These are phyloP conservation scores for Aspergillus aculeatus DNA, from an alignment of 2,329 filamentous ascomycete genomes.

Conservation along the genomic window DNA sequence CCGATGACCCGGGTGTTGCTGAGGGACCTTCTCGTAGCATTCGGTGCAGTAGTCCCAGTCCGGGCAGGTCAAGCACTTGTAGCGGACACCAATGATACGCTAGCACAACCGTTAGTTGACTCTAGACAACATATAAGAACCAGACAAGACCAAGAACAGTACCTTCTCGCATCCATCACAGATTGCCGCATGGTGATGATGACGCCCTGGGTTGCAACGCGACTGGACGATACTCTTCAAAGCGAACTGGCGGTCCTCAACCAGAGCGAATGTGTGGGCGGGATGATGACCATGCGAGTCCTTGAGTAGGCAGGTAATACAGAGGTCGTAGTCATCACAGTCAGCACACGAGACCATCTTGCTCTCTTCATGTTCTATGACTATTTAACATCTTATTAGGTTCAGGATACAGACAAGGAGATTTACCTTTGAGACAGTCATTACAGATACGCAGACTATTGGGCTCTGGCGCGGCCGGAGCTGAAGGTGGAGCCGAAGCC, in stretches of 20 bases:
- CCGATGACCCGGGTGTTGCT: slow-evolving; percentile 77
- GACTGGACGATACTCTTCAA: slow-evolving; percentile 62
- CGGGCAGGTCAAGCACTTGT: slow-evolving; percentile 96
- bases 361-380: slow-evolving; percentile 66
- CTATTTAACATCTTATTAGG: slow-evolving; percentile 22
- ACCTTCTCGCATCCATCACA: slow-evolving; percentile 89
- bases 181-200: slow-evolving; percentile 78
- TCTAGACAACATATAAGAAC: slow-evolving; percentile 19
- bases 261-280: slow-evolving; percentile 71
- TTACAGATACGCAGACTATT: slow-evolving; percentile 55
- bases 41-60: slow-evolving; percentile 93
- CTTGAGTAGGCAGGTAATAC: slow-evolving; percentile 73
- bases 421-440: slow-evolving; percentile 62
- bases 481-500: not conserved
- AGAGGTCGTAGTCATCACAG: slow-evolving; percentile 92
- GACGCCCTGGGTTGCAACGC: slow-evolving; percentile 76
- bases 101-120: slow-evolving; percentile 27
- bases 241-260: slow-evolving; percentile 51
- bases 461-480: not conserved
- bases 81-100: slow-evolving; percentile 81
- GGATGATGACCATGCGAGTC: slow-evolving; percentile 89
- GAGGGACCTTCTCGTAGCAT: slow-evolving; percentile 66
- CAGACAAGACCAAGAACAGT: slow-evolving; percentile 18
- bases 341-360: slow-evolving; percentile 80
- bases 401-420: not conserved